These are phyloP conservation scores for Solanum megistacrolobum DNA, from an alignment of 257 asterid genomes.

Conservation along the genomic window DNA sequence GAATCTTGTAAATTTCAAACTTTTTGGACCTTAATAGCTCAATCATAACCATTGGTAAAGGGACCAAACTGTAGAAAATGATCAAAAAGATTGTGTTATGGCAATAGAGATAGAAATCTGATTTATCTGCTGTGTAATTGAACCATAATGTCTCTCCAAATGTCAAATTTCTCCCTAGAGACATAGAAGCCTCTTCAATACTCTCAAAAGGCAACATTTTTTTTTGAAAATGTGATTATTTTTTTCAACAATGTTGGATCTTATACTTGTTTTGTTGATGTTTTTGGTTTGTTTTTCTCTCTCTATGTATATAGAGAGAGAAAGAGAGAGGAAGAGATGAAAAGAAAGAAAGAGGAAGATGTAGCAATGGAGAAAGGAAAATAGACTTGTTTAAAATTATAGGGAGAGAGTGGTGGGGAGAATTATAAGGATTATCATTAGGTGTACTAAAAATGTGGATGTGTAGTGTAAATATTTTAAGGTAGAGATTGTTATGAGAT, in stretches of 20 bases:
- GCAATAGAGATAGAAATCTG: constrained; percentile 43
- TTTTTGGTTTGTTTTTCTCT: constrained; percentile 3
- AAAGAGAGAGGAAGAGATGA: background rate
- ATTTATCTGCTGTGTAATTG: constrained; percentile 43
- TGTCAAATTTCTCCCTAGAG: constrained; percentile 52
- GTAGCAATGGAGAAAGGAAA: background rate
- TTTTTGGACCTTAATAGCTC: constrained; percentile 36
- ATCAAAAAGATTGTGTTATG: constrained; percentile 57
- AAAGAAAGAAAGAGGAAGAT: background rate
- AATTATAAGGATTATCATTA: background rate
- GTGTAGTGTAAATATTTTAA: background rate
- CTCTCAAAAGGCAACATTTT: constrained; percentile 45
- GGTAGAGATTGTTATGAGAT: background rate
- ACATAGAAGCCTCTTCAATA: constrained; percentile 39
- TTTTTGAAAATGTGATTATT: background rate
- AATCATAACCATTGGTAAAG: constrained; percentile 38
- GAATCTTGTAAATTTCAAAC: constrained; percentile 46
- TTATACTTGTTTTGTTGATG: background rate
- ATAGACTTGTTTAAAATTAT: background rate
- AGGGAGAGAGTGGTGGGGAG: background rate
- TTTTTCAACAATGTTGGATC: background rate
- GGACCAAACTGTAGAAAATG: constrained; percentile 45
- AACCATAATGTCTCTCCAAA: constrained; percentile 51
- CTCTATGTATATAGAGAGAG: constrained; percentile 7
- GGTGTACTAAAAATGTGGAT: background rate